Percentiles rank a stretch among this genome's conserved stretches.
phyloP scores from a whole-genome alignment of 768 basidiomycete genomes.

The Auriscalpium microsporum region DNA sequence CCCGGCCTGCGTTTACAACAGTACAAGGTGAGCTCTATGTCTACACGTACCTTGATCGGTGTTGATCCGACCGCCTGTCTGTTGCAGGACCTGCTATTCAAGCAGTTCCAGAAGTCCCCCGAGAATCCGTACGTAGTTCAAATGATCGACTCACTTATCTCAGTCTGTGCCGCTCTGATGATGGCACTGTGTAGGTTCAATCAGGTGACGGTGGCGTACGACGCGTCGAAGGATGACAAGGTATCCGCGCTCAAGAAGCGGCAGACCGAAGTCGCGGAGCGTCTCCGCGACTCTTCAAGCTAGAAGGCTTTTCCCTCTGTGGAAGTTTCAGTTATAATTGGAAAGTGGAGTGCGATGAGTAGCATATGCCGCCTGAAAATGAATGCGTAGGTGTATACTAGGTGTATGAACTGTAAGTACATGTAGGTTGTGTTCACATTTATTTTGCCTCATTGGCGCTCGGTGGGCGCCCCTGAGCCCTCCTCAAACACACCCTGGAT shows the following conservation, averaged over 20 bases:
- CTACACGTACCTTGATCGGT: background rate
- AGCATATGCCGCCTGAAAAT: no score
- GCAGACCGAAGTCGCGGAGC: constrained; percentile 54
- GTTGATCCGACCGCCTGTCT: background rate
- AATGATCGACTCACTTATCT: background rate
- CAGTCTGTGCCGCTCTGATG: background rate
- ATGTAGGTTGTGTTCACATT: no score
- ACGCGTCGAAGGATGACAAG: constrained; percentile 83
- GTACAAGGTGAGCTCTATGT: constrained; percentile 51
- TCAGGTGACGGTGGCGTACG: constrained; percentile 68
- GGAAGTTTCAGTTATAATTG: no score
- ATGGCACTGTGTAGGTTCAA: constrained; percentile 54
- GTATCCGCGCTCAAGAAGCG: constrained; percentile 64
- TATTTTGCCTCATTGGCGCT: no score
- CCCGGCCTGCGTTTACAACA: constrained; percentile 88
- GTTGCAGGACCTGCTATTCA: constrained; percentile 70
- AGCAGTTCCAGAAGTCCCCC: constrained; percentile 93
- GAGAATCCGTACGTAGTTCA: constrained; percentile 77
- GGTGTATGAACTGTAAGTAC: no score
- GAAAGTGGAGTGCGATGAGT: no score
- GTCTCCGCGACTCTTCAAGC: constrained; percentile 37
- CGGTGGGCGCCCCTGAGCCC: no score
- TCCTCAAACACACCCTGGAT: no score
- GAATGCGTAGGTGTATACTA: no score
- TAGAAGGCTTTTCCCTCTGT: no score